Evolutionary conservation across 257 asterid genomes (phyloP).

Genomic region (Henckelia pumila): DNA sequence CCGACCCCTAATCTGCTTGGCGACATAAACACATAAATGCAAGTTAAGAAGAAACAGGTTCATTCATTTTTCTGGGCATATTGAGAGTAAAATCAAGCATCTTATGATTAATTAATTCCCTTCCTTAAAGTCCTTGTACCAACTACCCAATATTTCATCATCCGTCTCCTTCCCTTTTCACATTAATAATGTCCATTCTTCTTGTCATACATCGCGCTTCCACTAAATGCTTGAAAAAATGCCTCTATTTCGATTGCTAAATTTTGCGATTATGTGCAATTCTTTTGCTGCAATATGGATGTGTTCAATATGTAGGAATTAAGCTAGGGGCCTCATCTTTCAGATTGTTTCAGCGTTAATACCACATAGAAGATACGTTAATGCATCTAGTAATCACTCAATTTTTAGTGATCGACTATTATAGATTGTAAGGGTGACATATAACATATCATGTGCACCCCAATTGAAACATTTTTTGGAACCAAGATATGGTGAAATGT

Average conservation of each 20-base stretch:
- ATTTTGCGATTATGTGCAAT: too few species aligned
- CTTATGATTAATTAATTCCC: too few species aligned
- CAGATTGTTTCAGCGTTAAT: too few species aligned
- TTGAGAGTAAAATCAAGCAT: too few species aligned
- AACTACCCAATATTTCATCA: too few species aligned
- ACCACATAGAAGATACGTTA: background rate
- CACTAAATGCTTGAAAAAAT: background rate
- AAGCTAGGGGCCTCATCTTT: too few species aligned
- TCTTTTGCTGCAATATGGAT: too few species aligned
- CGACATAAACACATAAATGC: slow-evolving; percentile 77
- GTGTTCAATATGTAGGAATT: too few species aligned
- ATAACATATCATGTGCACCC: too few species aligned
- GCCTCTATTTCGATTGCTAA: too few species aligned
- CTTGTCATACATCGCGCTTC: background rate
- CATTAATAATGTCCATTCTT: background rate
- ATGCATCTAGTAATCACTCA: background rate
- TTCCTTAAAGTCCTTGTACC: too few species aligned
- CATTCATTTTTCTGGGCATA: slow-evolving; percentile 1
- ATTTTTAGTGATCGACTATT: background rate
- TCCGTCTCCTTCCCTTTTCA: too few species aligned
- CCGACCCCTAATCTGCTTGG: slow-evolving; percentile 67
- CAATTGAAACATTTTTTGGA: slow-evolving; percentile 20
- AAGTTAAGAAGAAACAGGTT: slow-evolving; percentile 7
- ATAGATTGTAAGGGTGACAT: slow-evolving; percentile 11
- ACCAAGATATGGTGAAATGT: slow-evolving; percentile 69